Conservation (phyloP, 331 rosid species). For the Telfairia occidentalis region DNA sequence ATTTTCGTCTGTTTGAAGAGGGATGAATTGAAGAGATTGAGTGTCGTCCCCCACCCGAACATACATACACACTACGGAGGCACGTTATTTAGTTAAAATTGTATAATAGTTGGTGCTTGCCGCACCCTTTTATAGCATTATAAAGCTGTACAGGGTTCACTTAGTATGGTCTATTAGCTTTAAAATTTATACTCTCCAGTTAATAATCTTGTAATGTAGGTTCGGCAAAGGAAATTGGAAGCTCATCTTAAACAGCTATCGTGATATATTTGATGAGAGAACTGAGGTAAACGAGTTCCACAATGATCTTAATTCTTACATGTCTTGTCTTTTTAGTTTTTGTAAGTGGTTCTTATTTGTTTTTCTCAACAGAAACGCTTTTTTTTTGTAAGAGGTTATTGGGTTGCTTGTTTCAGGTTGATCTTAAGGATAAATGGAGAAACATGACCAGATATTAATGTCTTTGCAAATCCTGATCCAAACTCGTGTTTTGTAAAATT, state of each 20-base stretch:
- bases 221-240: slow-evolving; percentile 80
- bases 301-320: neutral
- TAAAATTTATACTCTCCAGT: neutral
- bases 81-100: neutral
- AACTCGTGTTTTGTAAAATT: neutral
- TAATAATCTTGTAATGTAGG: slow-evolving; percentile 26
- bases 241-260: slow-evolving; percentile 32
- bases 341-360: too few relatives aligned
- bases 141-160: neutral
- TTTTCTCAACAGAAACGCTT: too few relatives aligned
- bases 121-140: neutral
- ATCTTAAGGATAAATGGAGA: slow-evolving; percentile 89
- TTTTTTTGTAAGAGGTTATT: neutral
- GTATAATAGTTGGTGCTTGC: neutral
- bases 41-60: neutral
- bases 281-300: slow-evolving; percentile 42
- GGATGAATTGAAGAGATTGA: neutral
- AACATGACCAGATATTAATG: slow-evolving; percentile 38
- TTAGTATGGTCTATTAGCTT: neutral
- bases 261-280: slow-evolving; percentile 52
- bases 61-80: neutral
- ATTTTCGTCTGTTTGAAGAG: neutral
- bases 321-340: neutral
- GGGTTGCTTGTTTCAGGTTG: slow-evolving; percentile 40
- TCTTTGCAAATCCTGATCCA: neutral